These are phyloP conservation scores for Cunninghamia lanceolata DNA, from an alignment of 75 land plant species.

Conservation along the genomic window DNA sequence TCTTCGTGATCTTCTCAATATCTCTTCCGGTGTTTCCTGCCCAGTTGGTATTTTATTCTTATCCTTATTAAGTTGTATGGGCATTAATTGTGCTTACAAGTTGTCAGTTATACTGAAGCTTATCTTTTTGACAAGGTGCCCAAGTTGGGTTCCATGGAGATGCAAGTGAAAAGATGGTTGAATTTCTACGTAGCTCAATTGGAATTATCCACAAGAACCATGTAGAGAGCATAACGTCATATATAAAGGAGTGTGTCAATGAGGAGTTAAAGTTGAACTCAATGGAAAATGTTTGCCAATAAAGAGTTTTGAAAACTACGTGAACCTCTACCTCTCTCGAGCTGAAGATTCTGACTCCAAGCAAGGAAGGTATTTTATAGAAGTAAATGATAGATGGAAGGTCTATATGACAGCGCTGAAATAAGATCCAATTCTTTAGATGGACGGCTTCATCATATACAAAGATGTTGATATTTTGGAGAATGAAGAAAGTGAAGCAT, in stretches of 20 bases:
- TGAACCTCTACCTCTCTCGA: neutral
- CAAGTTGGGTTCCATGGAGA: constrained; percentile 40
- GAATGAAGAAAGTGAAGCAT: no score
- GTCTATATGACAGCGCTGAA: constrained; percentile 2
- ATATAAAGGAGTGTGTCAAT: constrained; percentile 83
- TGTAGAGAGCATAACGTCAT: constrained; percentile 93
- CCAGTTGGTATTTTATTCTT: no score
- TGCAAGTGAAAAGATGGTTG: constrained; percentile 84
- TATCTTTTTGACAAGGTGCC: neutral
- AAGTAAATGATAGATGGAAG: constrained; percentile 15
- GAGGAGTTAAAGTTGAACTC: constrained; percentile 55
- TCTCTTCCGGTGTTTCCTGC: no score
- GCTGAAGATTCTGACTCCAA: neutral
- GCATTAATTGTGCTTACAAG: no score
- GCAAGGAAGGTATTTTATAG: neutral
- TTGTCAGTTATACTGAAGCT: neutral
- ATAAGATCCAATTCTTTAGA: no score
- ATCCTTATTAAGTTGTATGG: no score
- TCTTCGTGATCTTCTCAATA: no score
- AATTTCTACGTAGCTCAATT: constrained; percentile 77
- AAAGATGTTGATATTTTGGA: no score
- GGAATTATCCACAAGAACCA: constrained; percentile 93
- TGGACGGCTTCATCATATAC: constrained; percentile 9
- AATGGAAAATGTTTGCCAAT: no score
- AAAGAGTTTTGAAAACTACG: constrained; percentile 8